phyloP scores from a whole-genome alignment of 2,329 filamentous ascomycete genomes.

The Cladosporium sp. region DNA sequence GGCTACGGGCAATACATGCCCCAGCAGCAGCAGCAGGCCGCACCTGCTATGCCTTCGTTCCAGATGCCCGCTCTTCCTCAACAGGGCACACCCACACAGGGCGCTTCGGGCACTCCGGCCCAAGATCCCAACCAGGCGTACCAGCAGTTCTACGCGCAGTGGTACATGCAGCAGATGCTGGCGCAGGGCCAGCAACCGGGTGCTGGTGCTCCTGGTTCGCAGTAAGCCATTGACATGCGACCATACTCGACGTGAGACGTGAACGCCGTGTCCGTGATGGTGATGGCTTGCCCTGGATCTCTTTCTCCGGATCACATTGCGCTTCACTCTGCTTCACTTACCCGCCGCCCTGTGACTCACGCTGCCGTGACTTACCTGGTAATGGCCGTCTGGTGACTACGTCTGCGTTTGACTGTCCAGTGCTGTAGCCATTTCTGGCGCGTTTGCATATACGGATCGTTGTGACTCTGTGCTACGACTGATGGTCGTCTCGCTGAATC shows the following conservation, averaged over 20 bases:
- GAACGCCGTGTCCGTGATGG: constrained; percentile 5
- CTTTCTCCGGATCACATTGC: constrained; percentile 2
- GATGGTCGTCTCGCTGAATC: constrained; percentile 1
- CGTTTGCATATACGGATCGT: neutral
- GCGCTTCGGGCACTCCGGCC: constrained; percentile 17
- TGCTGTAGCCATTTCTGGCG: constrained; percentile 4
- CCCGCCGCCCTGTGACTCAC: neutral
- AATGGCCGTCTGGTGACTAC: constrained; percentile 1
- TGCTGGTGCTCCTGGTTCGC: constrained; percentile 24
- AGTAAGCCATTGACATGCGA: constrained; percentile 4
- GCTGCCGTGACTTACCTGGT: neutral
- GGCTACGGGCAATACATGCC: constrained; percentile 26
- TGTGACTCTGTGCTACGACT: constrained; percentile 9
- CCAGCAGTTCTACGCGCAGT: constrained; percentile 15
- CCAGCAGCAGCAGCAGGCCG: constrained; percentile 19
- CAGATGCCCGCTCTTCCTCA: constrained; percentile 26
- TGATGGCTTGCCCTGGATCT: neutral
- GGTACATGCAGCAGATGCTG: constrained; percentile 25
- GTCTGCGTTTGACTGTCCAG: neutral
- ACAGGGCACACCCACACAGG: constrained; percentile 15
- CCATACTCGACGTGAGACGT: constrained; percentile 6
- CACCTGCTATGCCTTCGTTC: constrained; percentile 15
- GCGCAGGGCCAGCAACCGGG: constrained; percentile 31
- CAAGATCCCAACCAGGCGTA: constrained; percentile 15
- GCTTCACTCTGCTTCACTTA: constrained; percentile 1